These are phyloP conservation scores for Brassica carinata DNA, from an alignment of 345 rosid species.

Conservation along the genomic window DNA sequence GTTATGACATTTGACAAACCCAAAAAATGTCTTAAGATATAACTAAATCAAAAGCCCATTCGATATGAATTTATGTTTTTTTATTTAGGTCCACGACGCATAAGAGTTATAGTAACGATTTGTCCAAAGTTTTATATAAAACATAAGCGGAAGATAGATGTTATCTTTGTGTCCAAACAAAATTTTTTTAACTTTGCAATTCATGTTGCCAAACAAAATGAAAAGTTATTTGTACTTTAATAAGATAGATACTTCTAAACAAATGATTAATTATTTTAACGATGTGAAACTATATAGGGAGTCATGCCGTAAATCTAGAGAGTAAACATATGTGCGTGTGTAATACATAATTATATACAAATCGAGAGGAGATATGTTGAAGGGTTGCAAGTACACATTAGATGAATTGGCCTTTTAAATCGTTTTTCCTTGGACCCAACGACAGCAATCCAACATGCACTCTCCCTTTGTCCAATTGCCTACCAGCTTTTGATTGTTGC, in stretches of 20 bases:
- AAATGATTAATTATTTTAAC: not conserved
- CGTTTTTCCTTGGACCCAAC: not conserved
- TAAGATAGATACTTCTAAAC: not conserved
- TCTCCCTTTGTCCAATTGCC: not conserved
- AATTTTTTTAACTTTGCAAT: too few relatives aligned
- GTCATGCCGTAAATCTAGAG: not conserved
- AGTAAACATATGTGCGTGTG: not conserved
- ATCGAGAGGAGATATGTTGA: not conserved
- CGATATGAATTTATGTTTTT: too few relatives aligned
- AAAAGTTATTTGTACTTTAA: too few relatives aligned
- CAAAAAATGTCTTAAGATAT: too few relatives aligned
- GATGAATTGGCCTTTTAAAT: constrained; percentile 16
- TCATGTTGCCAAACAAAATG: too few relatives aligned
- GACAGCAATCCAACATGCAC: constrained; percentile 3
- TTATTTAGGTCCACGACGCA: too few relatives aligned
- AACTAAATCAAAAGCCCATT: too few relatives aligned
- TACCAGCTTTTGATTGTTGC: constrained; percentile 12
- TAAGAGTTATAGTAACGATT: too few relatives aligned
- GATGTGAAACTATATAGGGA: not conserved
- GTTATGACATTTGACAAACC: too few relatives aligned
- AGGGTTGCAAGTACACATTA: not conserved
- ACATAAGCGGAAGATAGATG: too few relatives aligned
- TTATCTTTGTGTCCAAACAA: too few relatives aligned
- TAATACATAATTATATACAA: not conserved
- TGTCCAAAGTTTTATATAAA: too few relatives aligned